phyloP scores from a whole-genome alignment of 495 filamentous ascomycete species.

The Lentithecium fluviatile region DNA sequence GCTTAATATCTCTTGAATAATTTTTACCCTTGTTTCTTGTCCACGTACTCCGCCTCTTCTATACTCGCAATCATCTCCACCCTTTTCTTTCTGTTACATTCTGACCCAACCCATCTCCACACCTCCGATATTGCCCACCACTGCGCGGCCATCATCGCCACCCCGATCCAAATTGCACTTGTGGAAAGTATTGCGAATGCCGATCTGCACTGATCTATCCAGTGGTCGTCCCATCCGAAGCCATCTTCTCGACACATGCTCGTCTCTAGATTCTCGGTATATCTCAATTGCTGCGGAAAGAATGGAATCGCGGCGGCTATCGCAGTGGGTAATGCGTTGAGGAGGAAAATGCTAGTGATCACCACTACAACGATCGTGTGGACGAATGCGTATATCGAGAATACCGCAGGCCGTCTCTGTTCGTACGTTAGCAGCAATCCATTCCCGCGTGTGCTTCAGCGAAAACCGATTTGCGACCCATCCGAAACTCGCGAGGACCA shows the following conservation, averaged over 20 bases:
- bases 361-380: neutral
- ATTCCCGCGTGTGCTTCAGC: no score
- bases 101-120: constrained; percentile 13
- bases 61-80: neutral
- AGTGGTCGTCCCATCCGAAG: constrained; percentile 15
- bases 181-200: constrained; percentile 10
- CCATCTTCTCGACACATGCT: constrained; percentile 1
- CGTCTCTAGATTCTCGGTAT: neutral
- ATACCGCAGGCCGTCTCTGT: constrained; percentile 1
- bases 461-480: no score
- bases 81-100: neutral
- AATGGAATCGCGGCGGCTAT: neutral
- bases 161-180: constrained; percentile 2
- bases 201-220: constrained; percentile 7
- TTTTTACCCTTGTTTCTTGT: neutral
- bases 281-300: neutral
- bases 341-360: constrained; percentile 5
- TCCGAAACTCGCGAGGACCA: neutral
- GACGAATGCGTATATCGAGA: constrained; percentile 13
- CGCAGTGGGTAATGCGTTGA: neutral
- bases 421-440: neutral
- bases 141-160: constrained; percentile 24
- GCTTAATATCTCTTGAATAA: constrained; percentile 5
- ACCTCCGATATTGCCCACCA: constrained; percentile 29
- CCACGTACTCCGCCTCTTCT: neutral